A percentile compares a stretch with the other conserved stretches of the same genome.
These are phyloP conservation scores for Septoria petroselini DNA, from an alignment of 2,329 filamentous ascomycete genomes.

Conservation along the genomic window DNA sequence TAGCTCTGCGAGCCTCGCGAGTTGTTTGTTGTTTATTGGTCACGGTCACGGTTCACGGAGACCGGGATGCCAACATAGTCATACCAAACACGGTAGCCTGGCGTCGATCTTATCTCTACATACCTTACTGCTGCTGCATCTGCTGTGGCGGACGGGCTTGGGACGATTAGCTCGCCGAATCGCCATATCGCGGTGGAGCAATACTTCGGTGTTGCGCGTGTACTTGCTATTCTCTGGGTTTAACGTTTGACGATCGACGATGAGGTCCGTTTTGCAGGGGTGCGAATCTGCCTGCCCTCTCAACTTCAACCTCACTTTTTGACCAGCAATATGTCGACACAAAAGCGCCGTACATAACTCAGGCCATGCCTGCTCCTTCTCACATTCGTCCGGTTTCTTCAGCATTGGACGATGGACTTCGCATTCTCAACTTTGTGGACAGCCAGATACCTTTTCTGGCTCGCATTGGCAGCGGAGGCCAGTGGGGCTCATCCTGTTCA, in stretches of 20 bases:
- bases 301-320: not conserved
- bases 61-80: too few relatives aligned
- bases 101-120: too few relatives aligned
- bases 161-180: too few relatives aligned
- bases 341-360: not conserved
- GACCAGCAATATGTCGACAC: too few relatives aligned
- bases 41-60: too few relatives aligned
- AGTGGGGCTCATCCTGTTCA: slow-evolving; percentile 8
- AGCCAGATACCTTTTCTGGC: slow-evolving; percentile 16
- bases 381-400: slow-evolving; percentile 14
- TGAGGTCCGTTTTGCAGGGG: not conserved
- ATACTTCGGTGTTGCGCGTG: too few relatives aligned
- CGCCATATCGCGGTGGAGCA: too few relatives aligned
- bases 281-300: not conserved
- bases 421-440: slow-evolving; percentile 15
- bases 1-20: not conserved
- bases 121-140: too few relatives aligned
- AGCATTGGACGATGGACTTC: slow-evolving; percentile 12
- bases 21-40: too few relatives aligned
- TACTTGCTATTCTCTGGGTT: too few relatives aligned
- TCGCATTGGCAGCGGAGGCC: slow-evolving; percentile 11
- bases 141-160: too few relatives aligned
- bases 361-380: slow-evolving; percentile 2
- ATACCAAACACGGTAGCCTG: too few relatives aligned
- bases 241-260: not conserved